Conservation (phyloP, 768 basidiomycete species). For the Pleurotus pulmonarius region DNA sequence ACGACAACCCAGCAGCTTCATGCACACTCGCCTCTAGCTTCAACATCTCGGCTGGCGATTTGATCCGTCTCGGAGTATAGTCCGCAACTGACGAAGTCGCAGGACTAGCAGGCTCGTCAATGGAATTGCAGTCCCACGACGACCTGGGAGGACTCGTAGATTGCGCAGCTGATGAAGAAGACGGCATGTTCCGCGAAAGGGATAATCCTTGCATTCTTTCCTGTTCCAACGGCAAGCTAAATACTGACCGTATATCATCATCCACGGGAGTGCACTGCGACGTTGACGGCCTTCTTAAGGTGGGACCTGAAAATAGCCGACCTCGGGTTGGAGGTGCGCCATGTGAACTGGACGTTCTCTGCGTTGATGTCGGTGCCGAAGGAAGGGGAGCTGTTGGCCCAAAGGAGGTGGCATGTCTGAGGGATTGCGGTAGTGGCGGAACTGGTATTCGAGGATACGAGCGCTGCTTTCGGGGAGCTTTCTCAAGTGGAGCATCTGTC, state of each 20-base stretch:
- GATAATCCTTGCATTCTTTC: slow-evolving; percentile 25
- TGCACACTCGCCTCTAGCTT: slow-evolving; percentile 51
- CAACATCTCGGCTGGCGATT: slow-evolving; percentile 64
- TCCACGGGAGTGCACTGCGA: slow-evolving; percentile 37
- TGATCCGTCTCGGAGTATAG: slow-evolving; percentile 60
- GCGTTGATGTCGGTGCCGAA: slow-evolving; percentile 7
- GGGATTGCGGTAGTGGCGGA: slow-evolving; percentile 43
- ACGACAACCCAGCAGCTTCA: slow-evolving; percentile 21
- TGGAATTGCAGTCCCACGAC: not conserved
- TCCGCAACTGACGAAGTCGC: slow-evolving; percentile 28
- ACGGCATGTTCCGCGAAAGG: slow-evolving; percentile 9
- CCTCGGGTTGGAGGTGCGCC: slow-evolving; percentile 32
- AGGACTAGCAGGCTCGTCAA: slow-evolving; percentile 29
- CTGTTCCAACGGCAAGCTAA: slow-evolving; percentile 46
- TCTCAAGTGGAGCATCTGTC: slow-evolving; percentile 25
- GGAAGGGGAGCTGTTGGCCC: slow-evolving; percentile 14
- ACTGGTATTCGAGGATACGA: slow-evolving; percentile 56
- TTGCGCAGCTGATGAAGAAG: not conserved
- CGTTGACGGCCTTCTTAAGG: slow-evolving; percentile 48
- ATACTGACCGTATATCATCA: slow-evolving; percentile 53
- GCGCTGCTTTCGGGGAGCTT: slow-evolving; percentile 48
- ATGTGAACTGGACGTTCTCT: slow-evolving; percentile 25
- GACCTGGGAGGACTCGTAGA: not conserved
- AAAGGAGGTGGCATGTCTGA: slow-evolving; percentile 27
- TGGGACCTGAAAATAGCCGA: slow-evolving; percentile 64